phyloP scores from a whole-genome alignment of 2,329 filamentous ascomycete species.

The Plenodomus lindquistii region DNA sequence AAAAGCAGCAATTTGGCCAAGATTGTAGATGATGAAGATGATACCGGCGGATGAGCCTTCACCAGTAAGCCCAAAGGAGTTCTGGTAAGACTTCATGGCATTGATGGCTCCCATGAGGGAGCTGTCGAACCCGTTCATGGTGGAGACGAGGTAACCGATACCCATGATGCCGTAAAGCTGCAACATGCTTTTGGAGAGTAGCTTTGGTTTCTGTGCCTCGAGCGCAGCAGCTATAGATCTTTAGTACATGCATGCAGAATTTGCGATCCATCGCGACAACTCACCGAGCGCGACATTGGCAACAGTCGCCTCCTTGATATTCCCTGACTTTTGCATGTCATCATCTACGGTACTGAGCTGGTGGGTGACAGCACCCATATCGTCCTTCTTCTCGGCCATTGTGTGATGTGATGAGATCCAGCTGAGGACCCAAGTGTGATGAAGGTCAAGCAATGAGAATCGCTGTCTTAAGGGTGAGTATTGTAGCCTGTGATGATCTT shows the following conservation, averaged over 20 bases:
- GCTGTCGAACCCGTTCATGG: constrained; percentile 42
- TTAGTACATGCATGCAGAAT: constrained; percentile 7
- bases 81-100: constrained; percentile 56
- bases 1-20: constrained; percentile 57
- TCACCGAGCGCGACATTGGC: constrained; percentile 37
- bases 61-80: constrained; percentile 54
- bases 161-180: constrained; percentile 41
- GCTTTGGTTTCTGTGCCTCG: constrained; percentile 37
- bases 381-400: constrained; percentile 26
- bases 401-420: neutral
- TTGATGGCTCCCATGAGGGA: constrained; percentile 56
- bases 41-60: constrained; percentile 55
- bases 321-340: constrained; percentile 20
- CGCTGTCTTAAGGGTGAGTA: constrained; percentile 3
- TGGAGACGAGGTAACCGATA: constrained; percentile 40
- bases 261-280: neutral
- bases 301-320: constrained; percentile 33
- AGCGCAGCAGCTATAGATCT: constrained; percentile 30
- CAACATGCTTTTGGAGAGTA: constrained; percentile 36
- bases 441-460: constrained; percentile 7
- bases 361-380: constrained; percentile 26
- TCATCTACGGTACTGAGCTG: constrained; percentile 29
- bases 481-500: constrained; percentile 4
- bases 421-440: neutral
- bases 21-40: constrained; percentile 51